Evolutionary conservation across 2,329 filamentous ascomycete genomes (phyloP).

Genomic region (Fusarium xylarioides): DNA sequence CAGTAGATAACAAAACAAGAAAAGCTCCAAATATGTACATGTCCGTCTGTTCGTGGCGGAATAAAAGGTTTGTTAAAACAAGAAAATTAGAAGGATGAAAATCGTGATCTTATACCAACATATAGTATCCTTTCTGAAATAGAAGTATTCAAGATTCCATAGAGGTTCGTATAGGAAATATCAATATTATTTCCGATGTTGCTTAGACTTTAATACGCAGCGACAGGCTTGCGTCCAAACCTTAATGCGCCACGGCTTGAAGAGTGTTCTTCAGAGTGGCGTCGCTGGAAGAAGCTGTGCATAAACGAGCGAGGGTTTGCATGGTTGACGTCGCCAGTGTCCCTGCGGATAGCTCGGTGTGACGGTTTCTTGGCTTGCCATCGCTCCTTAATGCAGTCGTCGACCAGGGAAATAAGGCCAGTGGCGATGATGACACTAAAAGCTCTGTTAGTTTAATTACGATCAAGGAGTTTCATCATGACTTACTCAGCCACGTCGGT

Average conservation of each 20-base stretch:
- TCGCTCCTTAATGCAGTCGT: constrained; percentile 86
- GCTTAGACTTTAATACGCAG: constrained; percentile 46
- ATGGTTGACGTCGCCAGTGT: constrained; percentile 35
- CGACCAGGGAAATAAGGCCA: constrained; percentile 87
- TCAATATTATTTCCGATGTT: background rate
- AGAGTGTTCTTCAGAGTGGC: constrained; percentile 50
- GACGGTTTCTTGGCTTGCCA: constrained; percentile 66
- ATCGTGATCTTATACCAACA: constrained; percentile 7
- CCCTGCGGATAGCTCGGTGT: constrained; percentile 41
- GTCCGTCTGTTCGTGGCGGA: constrained; percentile 6
- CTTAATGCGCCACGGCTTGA: constrained; percentile 48
- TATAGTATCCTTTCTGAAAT: background rate
- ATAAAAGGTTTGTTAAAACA: constrained; percentile 32
- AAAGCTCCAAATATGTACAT: constrained; percentile 17
- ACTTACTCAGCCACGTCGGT: constrained; percentile 89
- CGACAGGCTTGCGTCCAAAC: constrained; percentile 47
- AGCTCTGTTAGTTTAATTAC: constrained; percentile 36
- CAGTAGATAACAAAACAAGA: constrained; percentile 16
- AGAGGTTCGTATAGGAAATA: background rate
- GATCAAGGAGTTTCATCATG: background rate
- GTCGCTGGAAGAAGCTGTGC: constrained; percentile 53
- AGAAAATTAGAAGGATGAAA: constrained; percentile 14
- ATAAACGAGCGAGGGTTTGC: constrained; percentile 47
- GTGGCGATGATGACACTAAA: constrained; percentile 85
- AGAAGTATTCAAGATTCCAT: background rate